Evolutionary conservation across 2,329 filamentous ascomycete species (phyloP).

Genomic region (Trichothecium roseum): DNA sequence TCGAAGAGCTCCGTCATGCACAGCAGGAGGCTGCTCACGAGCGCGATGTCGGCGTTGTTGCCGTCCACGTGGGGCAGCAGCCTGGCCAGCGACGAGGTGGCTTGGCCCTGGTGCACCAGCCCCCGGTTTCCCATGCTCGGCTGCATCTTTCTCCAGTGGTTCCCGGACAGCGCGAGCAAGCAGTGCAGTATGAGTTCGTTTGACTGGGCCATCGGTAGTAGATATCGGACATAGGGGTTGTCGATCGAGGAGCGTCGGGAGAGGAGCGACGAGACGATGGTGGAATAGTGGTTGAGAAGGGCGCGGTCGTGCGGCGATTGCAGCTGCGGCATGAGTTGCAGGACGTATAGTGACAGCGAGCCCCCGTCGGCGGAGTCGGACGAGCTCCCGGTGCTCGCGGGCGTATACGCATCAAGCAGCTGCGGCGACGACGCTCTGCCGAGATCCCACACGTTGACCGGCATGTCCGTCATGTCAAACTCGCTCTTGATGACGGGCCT

Average conservation of each 20-base stretch:
- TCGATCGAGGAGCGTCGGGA: constrained; percentile 15
- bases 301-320: constrained; percentile 17
- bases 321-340: constrained; percentile 18
- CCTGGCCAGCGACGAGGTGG: constrained; percentile 18
- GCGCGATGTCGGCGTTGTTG: constrained; percentile 21
- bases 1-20: constrained; percentile 33
- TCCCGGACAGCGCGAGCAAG: constrained; percentile 20
- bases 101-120: constrained; percentile 19
- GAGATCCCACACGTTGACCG: neutral
- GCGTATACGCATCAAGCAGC: neutral
- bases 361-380: constrained; percentile 10
- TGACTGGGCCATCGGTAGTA: constrained; percentile 20
- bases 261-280: constrained; percentile 20
- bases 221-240: constrained; percentile 21
- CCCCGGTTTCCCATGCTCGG: constrained; percentile 17
- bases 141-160: constrained; percentile 23
- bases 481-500: too few species aligned
- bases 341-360: constrained; percentile 17
- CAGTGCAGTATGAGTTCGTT: constrained; percentile 22
- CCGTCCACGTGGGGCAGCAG: constrained; percentile 22
- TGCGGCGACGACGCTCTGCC: neutral
- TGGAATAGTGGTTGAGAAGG: constrained; percentile 22
- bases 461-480: too few species aligned
- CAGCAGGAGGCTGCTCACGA: constrained; percentile 26
- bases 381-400: constrained; percentile 3